Conservation (phyloP, 164 flowering plant genomes). For the Brasenia schreberi region DNA sequence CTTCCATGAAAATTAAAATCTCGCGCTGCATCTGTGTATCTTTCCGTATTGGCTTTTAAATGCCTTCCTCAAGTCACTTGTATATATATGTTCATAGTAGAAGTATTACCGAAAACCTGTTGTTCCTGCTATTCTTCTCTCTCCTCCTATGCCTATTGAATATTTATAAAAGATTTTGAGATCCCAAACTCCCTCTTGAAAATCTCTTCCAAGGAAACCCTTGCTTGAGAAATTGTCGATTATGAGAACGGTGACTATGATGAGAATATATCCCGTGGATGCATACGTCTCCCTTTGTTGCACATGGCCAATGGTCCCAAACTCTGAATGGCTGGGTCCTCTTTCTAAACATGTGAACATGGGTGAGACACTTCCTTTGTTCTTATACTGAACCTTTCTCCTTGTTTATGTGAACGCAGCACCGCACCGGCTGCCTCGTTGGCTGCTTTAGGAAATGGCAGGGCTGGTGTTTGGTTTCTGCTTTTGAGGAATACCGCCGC, state of each 20-base stretch:
- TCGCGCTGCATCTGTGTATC: neutral
- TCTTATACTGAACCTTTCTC: neutral
- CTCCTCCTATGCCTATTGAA: no score
- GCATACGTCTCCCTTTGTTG: slow-evolving; percentile 5
- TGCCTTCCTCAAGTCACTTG: no score
- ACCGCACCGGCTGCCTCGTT: slow-evolving; percentile 76
- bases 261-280: no score
- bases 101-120: no score
- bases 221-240: no score
- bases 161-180: no score
- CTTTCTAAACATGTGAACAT: neutral
- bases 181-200: no score
- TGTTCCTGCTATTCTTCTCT: no score
- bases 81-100: no score
- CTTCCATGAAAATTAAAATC: no score
- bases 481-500: slow-evolving; percentile 62
- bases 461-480: slow-evolving; percentile 66
- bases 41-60: neutral
- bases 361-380: neutral
- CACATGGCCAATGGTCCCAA: slow-evolving; percentile 75
- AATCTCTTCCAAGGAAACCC: no score
- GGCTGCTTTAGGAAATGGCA: slow-evolving; percentile 77
- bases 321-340: slow-evolving; percentile 21
- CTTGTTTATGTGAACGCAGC: slow-evolving; percentile 26
- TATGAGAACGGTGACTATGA: no score